Base-by-base conservation (phyloP, 306 rosid genomes). In the Fagus crenata region DNA sequence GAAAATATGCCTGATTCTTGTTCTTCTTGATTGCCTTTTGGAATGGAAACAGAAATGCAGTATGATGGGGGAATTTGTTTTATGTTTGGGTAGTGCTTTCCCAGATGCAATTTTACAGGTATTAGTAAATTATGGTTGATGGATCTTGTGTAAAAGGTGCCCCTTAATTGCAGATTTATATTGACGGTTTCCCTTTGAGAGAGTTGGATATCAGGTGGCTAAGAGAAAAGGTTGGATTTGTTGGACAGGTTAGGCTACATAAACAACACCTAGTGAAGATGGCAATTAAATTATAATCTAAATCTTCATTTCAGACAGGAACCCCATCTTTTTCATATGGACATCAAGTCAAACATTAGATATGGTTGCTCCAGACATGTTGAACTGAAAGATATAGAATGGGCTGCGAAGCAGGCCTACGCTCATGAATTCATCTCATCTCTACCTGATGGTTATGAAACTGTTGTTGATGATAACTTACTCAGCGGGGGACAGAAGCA, bases 401-500 rank as follows among this genome's bases (percentile, higher is more conserved):
- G 68, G 72, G 89, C 89, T 49, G 89, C 89, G 7, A 75, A 78
- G 75, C 83, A 74, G 70, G 89, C 89, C 12, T 36, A 73, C 53
- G 89, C 78, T 18, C 87, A 86, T 35, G 81, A 75, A 22, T 86
- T 86, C 78, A 86, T 86, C 71, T 77, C 77, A 49, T 80, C 85
- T 78, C 82, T 83, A 33, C 89, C 89, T 35, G 71, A 77, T 77
- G 85, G 85, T n/a, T 86, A 81, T 72, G 87, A 65, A 22, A 86
- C 89, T n/a, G 42, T 83, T 31, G 87, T 86, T 36, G 85, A 86
- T 71, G 87, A 80, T 75, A 83, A 83, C 67, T 70, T 83, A 32
- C 85, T 86, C 15, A 86, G 89, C 3, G 78, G 89, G 32, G 87
- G 89, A 49, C 87, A 86, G 84, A 86, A 86, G 81, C 89, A 86